Percentiles rank a stretch among this genome's conserved stretches.
These are phyloP conservation scores for Trypanosoma avium DNA, from an alignment of 208 protist species.

Conservation along the genomic window DNA sequence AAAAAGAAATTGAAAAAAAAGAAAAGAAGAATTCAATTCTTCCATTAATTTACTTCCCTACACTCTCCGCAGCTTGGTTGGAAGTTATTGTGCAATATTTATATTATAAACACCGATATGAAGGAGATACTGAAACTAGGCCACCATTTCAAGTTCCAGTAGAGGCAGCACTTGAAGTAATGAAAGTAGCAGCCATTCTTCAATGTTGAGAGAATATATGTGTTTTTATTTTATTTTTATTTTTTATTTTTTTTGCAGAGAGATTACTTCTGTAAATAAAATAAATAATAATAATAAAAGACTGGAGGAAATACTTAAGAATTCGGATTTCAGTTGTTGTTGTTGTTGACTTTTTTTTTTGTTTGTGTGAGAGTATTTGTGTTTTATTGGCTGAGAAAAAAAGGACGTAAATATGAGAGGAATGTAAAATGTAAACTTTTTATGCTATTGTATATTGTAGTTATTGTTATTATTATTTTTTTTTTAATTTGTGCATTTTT, in stretches of 20 bases:
- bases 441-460: background rate
- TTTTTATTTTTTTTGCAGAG: too few relatives aligned
- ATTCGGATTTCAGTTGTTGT: too few relatives aligned
- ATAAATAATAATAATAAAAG: too few relatives aligned
- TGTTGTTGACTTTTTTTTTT: too few relatives aligned
- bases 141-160: slow-evolving; percentile 61
- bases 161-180: slow-evolving; percentile 62
- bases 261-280: too few relatives aligned
- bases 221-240: background rate
- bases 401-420: too few relatives aligned
- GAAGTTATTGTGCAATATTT: slow-evolving; percentile 77
- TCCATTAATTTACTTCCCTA: slow-evolving; percentile 54
- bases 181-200: slow-evolving; percentile 69
- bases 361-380: background rate
- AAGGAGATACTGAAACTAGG: slow-evolving; percentile 46
- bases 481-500: background rate
- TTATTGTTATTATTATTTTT: background rate
- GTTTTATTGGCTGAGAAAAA: too few relatives aligned
- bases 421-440: background rate
- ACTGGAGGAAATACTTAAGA: too few relatives aligned
- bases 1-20: background rate
- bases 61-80: slow-evolving; percentile 37
- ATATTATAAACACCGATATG: slow-evolving; percentile 86
- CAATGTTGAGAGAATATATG: slow-evolving; percentile 44
- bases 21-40: background rate